phyloP scores from a whole-genome alignment of 352 stramenopile genomes.

The Phytophthora rubi region DNA sequence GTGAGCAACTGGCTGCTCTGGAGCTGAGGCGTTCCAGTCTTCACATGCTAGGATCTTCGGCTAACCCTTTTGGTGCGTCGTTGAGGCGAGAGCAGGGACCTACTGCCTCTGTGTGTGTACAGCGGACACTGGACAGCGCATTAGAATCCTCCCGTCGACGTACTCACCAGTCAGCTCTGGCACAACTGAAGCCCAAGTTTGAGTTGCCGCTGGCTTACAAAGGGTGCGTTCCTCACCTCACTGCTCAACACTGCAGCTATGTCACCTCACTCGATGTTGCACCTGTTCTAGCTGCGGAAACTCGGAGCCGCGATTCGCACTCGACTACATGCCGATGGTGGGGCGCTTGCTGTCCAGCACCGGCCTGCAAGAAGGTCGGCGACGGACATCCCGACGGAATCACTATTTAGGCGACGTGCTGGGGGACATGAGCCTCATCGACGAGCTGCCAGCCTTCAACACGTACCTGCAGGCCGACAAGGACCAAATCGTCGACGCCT shows the following conservation, averaged over 20 bases:
- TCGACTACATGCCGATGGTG: slow-evolving; percentile 82
- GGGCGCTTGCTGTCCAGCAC: slow-evolving; percentile 57
- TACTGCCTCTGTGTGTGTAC: slow-evolving; percentile 36
- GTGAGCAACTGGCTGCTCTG: slow-evolving; percentile 27
- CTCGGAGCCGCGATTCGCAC: slow-evolving; percentile 47
- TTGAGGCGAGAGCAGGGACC: slow-evolving; percentile 20
- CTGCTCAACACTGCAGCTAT: slow-evolving; percentile 5
- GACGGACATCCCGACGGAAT: slow-evolving; percentile 69
- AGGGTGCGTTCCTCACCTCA: slow-evolving; percentile 38
- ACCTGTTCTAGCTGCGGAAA: slow-evolving; percentile 38
- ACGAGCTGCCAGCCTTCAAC: slow-evolving; percentile 62
- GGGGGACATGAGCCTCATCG: slow-evolving; percentile 68
- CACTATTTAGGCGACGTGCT: slow-evolving; percentile 83
- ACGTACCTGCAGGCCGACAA: slow-evolving; percentile 41
- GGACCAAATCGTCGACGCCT: slow-evolving; percentile 65
- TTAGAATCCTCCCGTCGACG: slow-evolving; percentile 29
- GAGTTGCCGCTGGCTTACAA: slow-evolving; percentile 49
- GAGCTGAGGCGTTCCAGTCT: slow-evolving; percentile 42
- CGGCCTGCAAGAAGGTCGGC: slow-evolving; percentile 60
- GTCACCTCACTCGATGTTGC: slow-evolving; percentile 17
- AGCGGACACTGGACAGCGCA: slow-evolving; percentile 41
- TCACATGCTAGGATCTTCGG: slow-evolving; percentile 20
- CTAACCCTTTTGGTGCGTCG: slow-evolving; percentile 22
- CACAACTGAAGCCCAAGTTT: slow-evolving; percentile 56
- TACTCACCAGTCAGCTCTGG: slow-evolving; percentile 34